A percentile compares a stretch with the other conserved stretches of the same genome.
Conservation (phyloP, 495 filamentous ascomycete species). For the Aeminium ludgeri region DNA sequence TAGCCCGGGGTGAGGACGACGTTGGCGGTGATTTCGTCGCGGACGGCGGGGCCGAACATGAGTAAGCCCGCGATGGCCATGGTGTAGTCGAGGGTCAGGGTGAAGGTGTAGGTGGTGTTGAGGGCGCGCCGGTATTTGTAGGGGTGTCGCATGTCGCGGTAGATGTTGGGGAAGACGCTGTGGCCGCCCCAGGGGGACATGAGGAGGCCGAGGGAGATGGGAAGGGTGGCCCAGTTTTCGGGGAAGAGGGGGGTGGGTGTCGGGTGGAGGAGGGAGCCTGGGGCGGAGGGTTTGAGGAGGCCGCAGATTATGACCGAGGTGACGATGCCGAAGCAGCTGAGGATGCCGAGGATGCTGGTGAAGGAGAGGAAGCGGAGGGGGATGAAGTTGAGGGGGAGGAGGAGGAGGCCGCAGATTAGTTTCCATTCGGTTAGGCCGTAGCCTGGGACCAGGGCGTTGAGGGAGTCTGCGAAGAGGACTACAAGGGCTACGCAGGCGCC, state of each 20-base stretch:
- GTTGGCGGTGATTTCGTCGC: constrained; percentile 81
- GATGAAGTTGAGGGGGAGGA: constrained; percentile 72
- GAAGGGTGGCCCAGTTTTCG: constrained; percentile 69
- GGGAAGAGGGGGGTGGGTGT: constrained; percentile 66
- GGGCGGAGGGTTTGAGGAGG: constrained; percentile 57
- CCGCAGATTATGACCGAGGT: constrained; percentile 70
- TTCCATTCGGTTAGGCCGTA: constrained; percentile 67
- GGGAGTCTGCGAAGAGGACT: constrained; percentile 82
- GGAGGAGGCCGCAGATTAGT: constrained; percentile 60
- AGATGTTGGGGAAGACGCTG: constrained; percentile 91
- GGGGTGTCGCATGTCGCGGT: constrained; percentile 92
- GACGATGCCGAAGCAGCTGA: constrained; percentile 73
- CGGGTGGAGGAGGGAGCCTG: constrained; percentile 75
- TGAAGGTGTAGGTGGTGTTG: constrained; percentile 55
- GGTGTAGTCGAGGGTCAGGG: constrained; percentile 59
- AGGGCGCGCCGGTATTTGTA: constrained; percentile 64
- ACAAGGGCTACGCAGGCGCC: constrained; percentile 82
- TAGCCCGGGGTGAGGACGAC: constrained; percentile 58
- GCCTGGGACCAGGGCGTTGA: constrained; percentile 61
- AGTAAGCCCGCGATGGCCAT: constrained; percentile 71
- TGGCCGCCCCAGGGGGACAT: constrained; percentile 98
- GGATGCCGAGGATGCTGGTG: constrained; percentile 76
- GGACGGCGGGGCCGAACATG: constrained; percentile 82
- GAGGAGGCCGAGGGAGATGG: constrained; percentile 83
- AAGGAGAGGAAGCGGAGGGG: constrained; percentile 75